Percentiles rank a stretch among this genome's conserved stretches.
Evolutionary conservation across 2,329 filamentous ascomycete genomes (phyloP).

Genomic region (Fonsecaea erecta): DNA sequence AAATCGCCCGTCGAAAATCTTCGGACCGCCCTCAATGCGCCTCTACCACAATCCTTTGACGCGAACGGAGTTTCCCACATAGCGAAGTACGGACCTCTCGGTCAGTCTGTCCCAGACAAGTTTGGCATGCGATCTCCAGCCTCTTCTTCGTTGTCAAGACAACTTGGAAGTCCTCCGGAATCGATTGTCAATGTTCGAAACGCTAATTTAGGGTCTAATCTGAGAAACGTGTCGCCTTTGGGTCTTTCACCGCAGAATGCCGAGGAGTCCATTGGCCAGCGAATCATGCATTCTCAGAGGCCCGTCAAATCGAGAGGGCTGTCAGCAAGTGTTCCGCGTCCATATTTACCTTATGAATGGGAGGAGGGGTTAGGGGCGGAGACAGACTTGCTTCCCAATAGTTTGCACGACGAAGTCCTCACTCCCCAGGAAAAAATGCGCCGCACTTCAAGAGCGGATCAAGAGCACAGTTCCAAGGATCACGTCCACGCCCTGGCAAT

Average conservation of each 20-base stretch:
- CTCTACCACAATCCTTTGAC: slow-evolving; percentile 91
- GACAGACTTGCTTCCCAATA: slow-evolving; percentile 83
- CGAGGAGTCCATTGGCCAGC: slow-evolving; percentile 69
- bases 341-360: slow-evolving; percentile 59
- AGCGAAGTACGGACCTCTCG: slow-evolving; percentile 85
- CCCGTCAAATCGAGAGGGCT: slow-evolving; percentile 56
- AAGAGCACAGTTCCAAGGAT: slow-evolving; percentile 53
- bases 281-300: slow-evolving; percentile 68
- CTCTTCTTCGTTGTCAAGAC: slow-evolving; percentile 47
- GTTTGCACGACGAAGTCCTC: slow-evolving; percentile 66
- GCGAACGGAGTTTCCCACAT: slow-evolving; percentile 93
- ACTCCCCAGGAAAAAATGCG: slow-evolving; percentile 66
- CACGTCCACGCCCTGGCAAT: slow-evolving; percentile 59
- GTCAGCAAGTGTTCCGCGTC: slow-evolving; percentile 64
- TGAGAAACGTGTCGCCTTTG: slow-evolving; percentile 61
- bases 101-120: slow-evolving; percentile 88
- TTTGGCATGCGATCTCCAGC: slow-evolving; percentile 90
- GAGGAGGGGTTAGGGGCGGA: slow-evolving; percentile 75
- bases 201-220: slow-evolving; percentile 73
- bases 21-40: slow-evolving; percentile 89
- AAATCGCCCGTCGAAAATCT: slow-evolving; percentile 72
- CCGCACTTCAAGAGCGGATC: slow-evolving; percentile 63
- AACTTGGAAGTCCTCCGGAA: slow-evolving; percentile 68
- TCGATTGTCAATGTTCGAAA: slow-evolving; percentile 64
- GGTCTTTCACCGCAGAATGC: slow-evolving; percentile 65